These are phyloP conservation scores for Apiotrichum sp. DNA, from an alignment of 1,284 basidiomycete genomes.

Conservation along the genomic window DNA sequence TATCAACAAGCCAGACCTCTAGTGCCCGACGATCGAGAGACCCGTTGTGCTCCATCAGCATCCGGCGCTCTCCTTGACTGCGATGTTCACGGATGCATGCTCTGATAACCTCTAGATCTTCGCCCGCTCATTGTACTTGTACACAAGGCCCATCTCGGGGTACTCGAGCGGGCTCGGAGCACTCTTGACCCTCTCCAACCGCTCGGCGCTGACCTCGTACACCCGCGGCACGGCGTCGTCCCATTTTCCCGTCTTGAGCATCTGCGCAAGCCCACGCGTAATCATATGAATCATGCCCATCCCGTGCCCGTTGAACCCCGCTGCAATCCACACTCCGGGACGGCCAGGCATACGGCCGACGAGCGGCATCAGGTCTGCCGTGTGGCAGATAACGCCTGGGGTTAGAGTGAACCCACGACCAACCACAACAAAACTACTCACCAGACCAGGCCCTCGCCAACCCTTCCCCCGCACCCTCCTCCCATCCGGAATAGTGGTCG, in stretches of 20 bases:
- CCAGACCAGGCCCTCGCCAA: slow-evolving; percentile 21
- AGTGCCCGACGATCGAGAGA: too few relatives aligned
- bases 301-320: slow-evolving; percentile 24
- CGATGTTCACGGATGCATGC: too few relatives aligned
- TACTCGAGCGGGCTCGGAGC: too few relatives aligned
- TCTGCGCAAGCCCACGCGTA: slow-evolving; percentile 17
- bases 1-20: too few relatives aligned
- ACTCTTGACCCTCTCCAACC: too few relatives aligned
- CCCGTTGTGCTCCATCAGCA: too few relatives aligned
- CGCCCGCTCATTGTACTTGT: too few relatives aligned
- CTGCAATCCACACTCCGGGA: slow-evolving; percentile 3
- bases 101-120: too few relatives aligned
- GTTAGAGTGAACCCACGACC: not conserved
- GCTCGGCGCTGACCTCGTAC: too few relatives aligned
- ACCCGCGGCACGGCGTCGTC: slow-evolving; percentile 4
- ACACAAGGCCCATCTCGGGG: too few relatives aligned
- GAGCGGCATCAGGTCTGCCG: slow-evolving; percentile 26
- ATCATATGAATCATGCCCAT: slow-evolving; percentile 23
- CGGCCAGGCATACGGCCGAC: slow-evolving; percentile 21
- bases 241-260: slow-evolving; percentile 20
- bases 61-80: too few relatives aligned
- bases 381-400: slow-evolving; percentile 24
- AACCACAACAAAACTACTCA: not conserved
- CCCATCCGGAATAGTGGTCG: slow-evolving; percentile 21
- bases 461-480: slow-evolving; percentile 24